Base-by-base conservation (phyloP, 495 filamentous ascomycete genomes). In the Daldinia concentrica region DNA sequence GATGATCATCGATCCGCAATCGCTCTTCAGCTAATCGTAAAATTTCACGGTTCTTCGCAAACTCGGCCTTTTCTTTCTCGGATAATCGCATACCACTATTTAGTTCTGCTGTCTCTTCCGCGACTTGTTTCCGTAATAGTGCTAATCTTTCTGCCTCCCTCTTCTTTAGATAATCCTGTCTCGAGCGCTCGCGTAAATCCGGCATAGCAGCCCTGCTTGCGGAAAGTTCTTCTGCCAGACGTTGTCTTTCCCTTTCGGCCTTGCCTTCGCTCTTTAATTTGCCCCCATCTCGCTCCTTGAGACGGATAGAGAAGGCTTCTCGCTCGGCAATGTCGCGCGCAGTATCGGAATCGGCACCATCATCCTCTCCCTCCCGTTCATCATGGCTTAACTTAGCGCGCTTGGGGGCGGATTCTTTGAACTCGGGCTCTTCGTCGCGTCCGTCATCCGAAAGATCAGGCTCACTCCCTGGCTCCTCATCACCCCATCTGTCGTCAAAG, bases 81-180 rank as follows among this genome's bases (percentile, higher is more conserved):
- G 90, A 92, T 14, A 99, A 81, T 58, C 85, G 86, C 0, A 90
- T 90, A 57, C 94, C 94, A 26, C 89, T 91, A 43, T 90, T 84
- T 69, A 97, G 79, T 78, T 98, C 96, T 19, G 89, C 88, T 6
- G 90, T 87, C 75, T 99, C 95, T 71, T 98, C 95, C 1, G 86
- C 87, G n/a, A 99, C 94, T 75, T 99, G 95, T 74, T 92, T 93
- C 19, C 94, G 89, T 36, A 98, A 79, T 14, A 98, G 82, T 0
- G 91, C 93, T 26, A 99, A 80, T 68, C 91, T 87, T 82, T 98
- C 93, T 0, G 90, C 84, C 76, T 98, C 94, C 39, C 95, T 84
- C 82, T 98, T 99, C 81, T 93, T 92, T 29, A 99, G 83, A 76
- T 99, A 99, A 71, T 95, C 91, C 76, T 98, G 94, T 54, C 95